These are phyloP conservation scores for Echeveria elegans DNA, from an alignment of 164 flowering plant genomes.

Conservation along the genomic window DNA sequence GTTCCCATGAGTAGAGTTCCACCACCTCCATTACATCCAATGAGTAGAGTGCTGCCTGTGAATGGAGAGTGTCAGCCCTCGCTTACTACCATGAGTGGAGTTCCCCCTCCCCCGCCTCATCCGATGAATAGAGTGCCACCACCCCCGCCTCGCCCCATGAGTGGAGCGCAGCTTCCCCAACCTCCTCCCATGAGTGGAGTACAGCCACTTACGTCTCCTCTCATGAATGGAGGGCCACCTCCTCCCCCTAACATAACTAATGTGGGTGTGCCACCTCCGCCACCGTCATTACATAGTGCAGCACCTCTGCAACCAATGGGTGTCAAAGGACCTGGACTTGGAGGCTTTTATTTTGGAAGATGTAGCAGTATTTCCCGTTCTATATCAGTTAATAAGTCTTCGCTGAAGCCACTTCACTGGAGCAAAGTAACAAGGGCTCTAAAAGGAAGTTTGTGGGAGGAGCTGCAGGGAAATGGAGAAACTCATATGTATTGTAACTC, in stretches of 20 bases:
- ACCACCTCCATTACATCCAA: conserved; percentile 11
- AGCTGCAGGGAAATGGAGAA: conserved; percentile 67
- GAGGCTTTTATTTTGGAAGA: conserved; percentile 23
- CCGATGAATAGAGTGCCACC: neutral
- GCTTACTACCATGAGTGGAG: neutral
- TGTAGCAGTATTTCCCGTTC: conserved; percentile 62
- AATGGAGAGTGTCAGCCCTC: no score
- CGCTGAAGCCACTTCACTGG: conserved; percentile 92
- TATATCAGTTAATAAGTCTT: conserved; percentile 48
- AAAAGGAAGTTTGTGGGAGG: conserved; percentile 98
- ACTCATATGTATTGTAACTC: conserved; percentile 46
- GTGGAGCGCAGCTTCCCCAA: neutral
- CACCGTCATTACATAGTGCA: conserved; percentile 18
- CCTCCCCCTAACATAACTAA: conserved; percentile 27
- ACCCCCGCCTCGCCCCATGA: conserved; percentile 12
- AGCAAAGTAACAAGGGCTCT: conserved; percentile 86
- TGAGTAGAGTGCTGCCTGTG: no score
- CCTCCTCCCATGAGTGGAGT: conserved; percentile 8
- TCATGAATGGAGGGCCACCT: conserved; percentile 17
- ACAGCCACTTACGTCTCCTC: conserved; percentile 31
- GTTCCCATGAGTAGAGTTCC: conserved; percentile 5
- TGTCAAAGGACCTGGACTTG: conserved; percentile 24
- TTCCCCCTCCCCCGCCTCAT: neutral
- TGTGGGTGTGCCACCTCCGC: conserved; percentile 33
- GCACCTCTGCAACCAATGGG: conserved; percentile 35